Conservation (phyloP, 2,329 filamentous ascomycete genomes). For the Metarhizium album region DNA sequence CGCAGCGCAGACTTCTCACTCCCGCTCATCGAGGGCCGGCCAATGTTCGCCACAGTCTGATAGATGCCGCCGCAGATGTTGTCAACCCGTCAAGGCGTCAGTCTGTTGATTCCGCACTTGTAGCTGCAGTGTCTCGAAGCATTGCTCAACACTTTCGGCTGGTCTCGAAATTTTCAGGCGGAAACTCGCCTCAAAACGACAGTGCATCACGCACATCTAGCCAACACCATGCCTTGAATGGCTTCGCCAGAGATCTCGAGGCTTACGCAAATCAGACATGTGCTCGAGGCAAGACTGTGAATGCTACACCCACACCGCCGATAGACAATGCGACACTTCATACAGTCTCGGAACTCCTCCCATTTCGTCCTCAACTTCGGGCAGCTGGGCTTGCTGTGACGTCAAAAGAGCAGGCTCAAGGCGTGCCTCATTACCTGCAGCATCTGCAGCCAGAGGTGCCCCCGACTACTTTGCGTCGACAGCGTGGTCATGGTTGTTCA, state of each 20-base stretch:
- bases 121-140: slow-evolving; percentile 34
- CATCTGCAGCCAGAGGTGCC: slow-evolving; percentile 1
- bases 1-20: slow-evolving; percentile 4
- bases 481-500: not conserved
- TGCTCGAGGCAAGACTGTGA: slow-evolving; percentile 25
- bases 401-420: slow-evolving; percentile 33
- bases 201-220: slow-evolving; percentile 31
- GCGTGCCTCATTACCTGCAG: slow-evolving; percentile 11
- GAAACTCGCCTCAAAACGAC: slow-evolving; percentile 1
- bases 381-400: slow-evolving; percentile 46
- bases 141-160: slow-evolving; percentile 34
- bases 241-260: slow-evolving; percentile 21
- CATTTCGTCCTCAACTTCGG: slow-evolving; percentile 42
- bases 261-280: slow-evolving; percentile 23
- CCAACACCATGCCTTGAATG: slow-evolving; percentile 29
- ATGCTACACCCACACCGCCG: slow-evolving; percentile 28
- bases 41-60: slow-evolving; percentile 5
- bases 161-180: slow-evolving; percentile 17
- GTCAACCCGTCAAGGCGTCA: slow-evolving; percentile 16
- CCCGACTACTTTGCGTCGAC: not conserved
- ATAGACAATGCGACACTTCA: slow-evolving; percentile 33
- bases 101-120: slow-evolving; percentile 27
- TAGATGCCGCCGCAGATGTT: slow-evolving; percentile 8
- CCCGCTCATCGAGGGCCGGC: slow-evolving; percentile 1
- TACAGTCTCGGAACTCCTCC: slow-evolving; percentile 42